Evolutionary conservation across 176 grass and related monocot species (phyloP), one percentile per base, ranked within the genome.

Genomic region (Rhipidocladum racemiflorum): DNA sequence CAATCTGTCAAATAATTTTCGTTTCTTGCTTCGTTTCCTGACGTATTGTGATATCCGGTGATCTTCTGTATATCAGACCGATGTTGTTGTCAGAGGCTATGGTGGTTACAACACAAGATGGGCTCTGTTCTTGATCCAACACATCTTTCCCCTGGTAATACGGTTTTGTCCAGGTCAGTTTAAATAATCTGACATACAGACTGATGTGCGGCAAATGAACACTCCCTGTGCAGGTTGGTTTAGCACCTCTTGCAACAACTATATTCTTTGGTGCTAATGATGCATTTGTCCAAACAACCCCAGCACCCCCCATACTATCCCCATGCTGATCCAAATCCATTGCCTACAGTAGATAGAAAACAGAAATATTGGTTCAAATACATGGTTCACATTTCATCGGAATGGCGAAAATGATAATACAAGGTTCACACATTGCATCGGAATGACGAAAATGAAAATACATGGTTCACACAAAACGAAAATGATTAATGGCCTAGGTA

Each of bases 241-340:
- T 66, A 16, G 60, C 81, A 35, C 48, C 81, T 50, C 30, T 72
- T 50, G 82, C 85, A 2, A 86, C 88, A 18, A 95, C 92, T 13
- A 85, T 98, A 55, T 98, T 94, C 84, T 98, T 98, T 25, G 92
- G 95, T 4, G 90, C 95, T 8, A 98, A 94, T 82, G 95, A 98
- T 35, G 92, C 92, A 3, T n/a, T n/a, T n/a, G n/a, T n/a, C n/a
- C n/a, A n/a, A n/a, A n/a, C n/a, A n/a, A n/a, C n/a, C n/a, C n/a
- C n/a, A n/a, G n/a, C n/a, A n/a, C n/a, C n/a, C n/a, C n/a, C n/a
- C n/a, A n/a, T n/a, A n/a, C n/a, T n/a, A n/a, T n/a, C n/a, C n/a
- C n/a, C n/a, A n/a, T n/a, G n/a, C n/a, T n/a, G n/a, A n/a, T n/a
- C n/a, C n/a, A n/a, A n/a, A n/a, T n/a, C n/a, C n/a, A n/a, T n/a